Conservation (phyloP, 768 basidiomycete species). For the Trametes punicea region DNA sequence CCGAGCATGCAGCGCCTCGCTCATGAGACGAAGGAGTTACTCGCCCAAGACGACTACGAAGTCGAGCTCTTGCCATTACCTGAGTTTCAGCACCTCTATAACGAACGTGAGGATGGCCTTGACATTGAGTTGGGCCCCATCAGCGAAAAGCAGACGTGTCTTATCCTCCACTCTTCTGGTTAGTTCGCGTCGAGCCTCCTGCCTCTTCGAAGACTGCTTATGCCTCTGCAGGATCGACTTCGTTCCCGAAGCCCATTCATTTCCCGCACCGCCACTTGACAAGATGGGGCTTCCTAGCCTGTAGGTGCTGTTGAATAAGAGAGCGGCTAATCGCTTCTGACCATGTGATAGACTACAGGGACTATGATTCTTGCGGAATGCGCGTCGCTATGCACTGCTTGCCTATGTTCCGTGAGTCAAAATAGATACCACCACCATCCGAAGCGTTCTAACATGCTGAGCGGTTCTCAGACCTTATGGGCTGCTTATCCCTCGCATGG, state of each 20-base stretch:
- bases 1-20: conserved; percentile 19
- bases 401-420: conserved; percentile 28
- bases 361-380: conserved; percentile 19
- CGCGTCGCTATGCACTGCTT: conserved; percentile 19
- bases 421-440: not conserved
- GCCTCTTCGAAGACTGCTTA: no score
- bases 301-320: conserved; percentile 2
- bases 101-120: not conserved
- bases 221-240: conserved; percentile 29
- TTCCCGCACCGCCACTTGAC: conserved; percentile 17
- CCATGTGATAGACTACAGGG: conserved; percentile 10
- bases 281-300: conserved; percentile 13
- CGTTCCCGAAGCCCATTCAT: conserved; percentile 29
- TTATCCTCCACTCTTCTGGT: conserved; percentile 23
- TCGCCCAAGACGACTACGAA: conserved; percentile 3
- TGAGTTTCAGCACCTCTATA: conserved; percentile 21
- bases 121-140: not conserved
- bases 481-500: conserved; percentile 2
- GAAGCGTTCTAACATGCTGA: no score
- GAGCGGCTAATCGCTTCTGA: not conserved
- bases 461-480: conserved; percentile 7
- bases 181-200: no score
- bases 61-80: conserved; percentile 18
- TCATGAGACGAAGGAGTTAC: conserved; percentile 12
- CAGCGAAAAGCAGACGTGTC: not conserved